Base-by-base conservation (phyloP, 2,329 filamentous ascomycete genomes). In the Arthrobotrys iridis region DNA sequence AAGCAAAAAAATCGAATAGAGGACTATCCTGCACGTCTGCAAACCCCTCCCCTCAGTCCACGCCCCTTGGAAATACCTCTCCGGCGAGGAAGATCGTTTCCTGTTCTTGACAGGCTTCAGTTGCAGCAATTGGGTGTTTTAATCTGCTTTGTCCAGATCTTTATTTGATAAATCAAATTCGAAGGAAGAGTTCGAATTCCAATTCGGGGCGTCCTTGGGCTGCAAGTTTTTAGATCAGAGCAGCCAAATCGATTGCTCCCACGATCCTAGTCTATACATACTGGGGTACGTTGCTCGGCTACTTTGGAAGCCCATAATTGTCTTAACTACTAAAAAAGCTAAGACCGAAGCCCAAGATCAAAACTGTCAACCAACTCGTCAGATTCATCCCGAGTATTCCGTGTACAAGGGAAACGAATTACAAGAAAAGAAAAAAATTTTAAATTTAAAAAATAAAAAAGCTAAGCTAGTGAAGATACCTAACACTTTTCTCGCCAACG, bases 21-120 rank as follows among this genome's bases (percentile, higher is more conserved):
- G 26, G 33, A 3, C 60, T 18, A 57, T 55, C 70, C 62, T 74
- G 60, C 62, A 66, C 33, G 41, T 50, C 62, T 74, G 60, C 62
- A 66, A 24, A 40, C 59, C 22, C 15, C 60, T 46, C 41, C 41
- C 50, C 50, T 66, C 52, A 60, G 43, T 55, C 70, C 60, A 62
- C 68, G 68, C 70, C 70, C 52, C 52, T 74, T 62, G 70, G 43
- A 62, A 59, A 22, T 50, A 18, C 10, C n/a, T 46, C 45, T 63
- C 59, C 59, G 68, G 68, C 60, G 52, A 66, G 60, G 70, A 74
- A 57, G 62, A 67, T 74, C 70, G 59, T 52, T 74, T 66, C 70
- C 70, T 62, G n/a, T 45, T 55, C 52, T 40, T 62, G 62, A 66
- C 20, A 6, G 22, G 33, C 18, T 57, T 57, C 46, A 59, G 30